phyloP scores from a whole-genome alignment of 2,329 filamentous ascomycete species.

The Sporothrix globosa region DNA sequence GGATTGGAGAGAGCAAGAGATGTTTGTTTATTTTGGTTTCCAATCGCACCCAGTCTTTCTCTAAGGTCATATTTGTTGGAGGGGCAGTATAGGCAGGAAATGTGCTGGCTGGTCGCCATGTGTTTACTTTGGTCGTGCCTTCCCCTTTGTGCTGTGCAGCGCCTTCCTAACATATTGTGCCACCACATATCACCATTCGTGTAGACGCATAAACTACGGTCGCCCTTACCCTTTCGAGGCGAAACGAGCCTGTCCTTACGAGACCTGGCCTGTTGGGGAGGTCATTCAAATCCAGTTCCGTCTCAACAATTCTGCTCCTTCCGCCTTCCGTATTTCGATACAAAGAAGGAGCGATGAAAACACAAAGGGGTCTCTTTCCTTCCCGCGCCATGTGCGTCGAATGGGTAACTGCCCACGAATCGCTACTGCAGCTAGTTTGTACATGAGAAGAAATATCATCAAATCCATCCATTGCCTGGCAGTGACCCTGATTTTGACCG shows the following conservation, averaged over 20 bases:
- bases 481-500: not conserved
- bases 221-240: not conserved
- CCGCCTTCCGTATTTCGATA: not conserved
- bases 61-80: not conserved
- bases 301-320: not conserved
- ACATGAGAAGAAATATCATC: not conserved
- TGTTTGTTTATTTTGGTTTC: constrained; percentile 5
- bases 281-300: not conserved
- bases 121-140: constrained; percentile 19
- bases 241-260: not conserved
- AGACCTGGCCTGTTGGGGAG: not conserved
- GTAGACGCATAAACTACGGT: not conserved
- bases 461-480: no score
- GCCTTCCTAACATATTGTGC: not conserved
- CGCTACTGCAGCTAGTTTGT: not conserved
- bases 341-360: constrained; percentile 1
- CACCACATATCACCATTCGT: not conserved
- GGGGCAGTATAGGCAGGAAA: not conserved
- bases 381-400: not conserved
- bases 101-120: not conserved
- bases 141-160: not conserved
- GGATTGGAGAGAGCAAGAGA: not conserved
- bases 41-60: not conserved
- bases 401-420: not conserved
- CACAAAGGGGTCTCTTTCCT: not conserved